phyloP scores from a whole-genome alignment of 257 asterid genomes.

The Agastache rugosa region DNA sequence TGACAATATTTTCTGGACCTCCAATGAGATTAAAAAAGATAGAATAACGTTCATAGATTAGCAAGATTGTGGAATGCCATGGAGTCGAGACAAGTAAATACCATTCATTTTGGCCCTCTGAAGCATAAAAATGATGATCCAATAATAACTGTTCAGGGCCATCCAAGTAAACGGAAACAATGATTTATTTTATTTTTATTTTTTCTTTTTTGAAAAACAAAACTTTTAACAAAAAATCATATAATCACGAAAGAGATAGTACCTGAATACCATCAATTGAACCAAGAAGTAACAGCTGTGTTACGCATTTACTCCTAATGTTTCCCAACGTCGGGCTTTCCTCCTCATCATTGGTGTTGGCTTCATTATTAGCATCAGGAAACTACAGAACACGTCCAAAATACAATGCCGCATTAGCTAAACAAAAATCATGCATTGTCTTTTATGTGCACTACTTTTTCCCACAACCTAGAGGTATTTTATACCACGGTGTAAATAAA shows the following conservation, averaged over 20 bases:
- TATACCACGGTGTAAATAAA: neutral
- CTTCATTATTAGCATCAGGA: conserved; percentile 59
- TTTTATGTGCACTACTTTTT: neutral
- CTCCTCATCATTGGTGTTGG: conserved; percentile 63
- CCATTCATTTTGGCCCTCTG: conserved; percentile 1
- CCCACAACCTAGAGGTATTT: neutral
- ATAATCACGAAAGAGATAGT: conserved; percentile 26
- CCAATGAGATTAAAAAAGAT: neutral
- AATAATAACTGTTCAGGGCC: neutral
- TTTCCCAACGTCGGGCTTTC: conserved; percentile 69
- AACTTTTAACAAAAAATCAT: conserved; percentile 16
- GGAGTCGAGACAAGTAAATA: conserved; percentile 17
- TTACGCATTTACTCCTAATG: conserved; percentile 93
- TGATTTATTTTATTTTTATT: neutral
- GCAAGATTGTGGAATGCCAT: conserved; percentile 21
- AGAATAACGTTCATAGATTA: neutral
- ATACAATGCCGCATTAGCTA: conserved; percentile 19
- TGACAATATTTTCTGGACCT: conserved; percentile 5
- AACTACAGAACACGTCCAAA: conserved; percentile 48
- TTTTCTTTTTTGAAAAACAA: neutral
- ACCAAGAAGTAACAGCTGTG: conserved; percentile 91
- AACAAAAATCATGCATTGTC: neutral
- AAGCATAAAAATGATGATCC: neutral
- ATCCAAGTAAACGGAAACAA: conserved; percentile 16
- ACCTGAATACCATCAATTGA: conserved; percentile 98